Evolutionary conservation across 1,284 basidiomycete species (phyloP).

Genomic region (Sparassis latifolia): DNA sequence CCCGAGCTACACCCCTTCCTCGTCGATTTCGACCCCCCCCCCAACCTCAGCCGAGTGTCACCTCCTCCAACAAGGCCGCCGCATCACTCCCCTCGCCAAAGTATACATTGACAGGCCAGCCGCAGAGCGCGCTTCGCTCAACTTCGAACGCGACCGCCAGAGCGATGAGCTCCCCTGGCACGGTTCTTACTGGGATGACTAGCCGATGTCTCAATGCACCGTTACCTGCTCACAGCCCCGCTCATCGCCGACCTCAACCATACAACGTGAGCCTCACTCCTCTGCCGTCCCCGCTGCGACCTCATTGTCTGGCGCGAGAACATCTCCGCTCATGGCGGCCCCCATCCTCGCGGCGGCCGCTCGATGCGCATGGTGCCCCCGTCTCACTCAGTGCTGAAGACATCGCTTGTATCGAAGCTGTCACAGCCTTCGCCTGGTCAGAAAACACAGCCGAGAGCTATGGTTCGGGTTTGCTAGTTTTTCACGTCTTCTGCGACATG

Average conservation of each 20-base stretch:
- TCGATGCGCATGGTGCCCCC: no score
- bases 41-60: no score
- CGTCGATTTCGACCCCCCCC: background rate
- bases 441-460: background rate
- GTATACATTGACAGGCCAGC: background rate
- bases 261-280: background rate
- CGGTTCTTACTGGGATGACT: background rate
- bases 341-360: background rate
- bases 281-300: background rate
- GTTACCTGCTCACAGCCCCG: background rate
- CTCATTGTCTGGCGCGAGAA: background rate
- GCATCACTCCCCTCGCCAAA: background rate
- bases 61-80: no score
- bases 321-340: background rate
- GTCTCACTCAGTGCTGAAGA: background rate
- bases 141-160: background rate
- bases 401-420: background rate
- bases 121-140: background rate
- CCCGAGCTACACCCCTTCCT: slow-evolving; percentile 3
- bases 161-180: background rate
- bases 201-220: background rate
- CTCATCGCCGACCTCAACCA: no score
- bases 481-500: background rate
- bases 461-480: background rate
- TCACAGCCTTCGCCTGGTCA: background rate